Evolutionary conservation across 768 basidiomycete genomes (phyloP).

Genomic region (Myochromella boudieri): DNA sequence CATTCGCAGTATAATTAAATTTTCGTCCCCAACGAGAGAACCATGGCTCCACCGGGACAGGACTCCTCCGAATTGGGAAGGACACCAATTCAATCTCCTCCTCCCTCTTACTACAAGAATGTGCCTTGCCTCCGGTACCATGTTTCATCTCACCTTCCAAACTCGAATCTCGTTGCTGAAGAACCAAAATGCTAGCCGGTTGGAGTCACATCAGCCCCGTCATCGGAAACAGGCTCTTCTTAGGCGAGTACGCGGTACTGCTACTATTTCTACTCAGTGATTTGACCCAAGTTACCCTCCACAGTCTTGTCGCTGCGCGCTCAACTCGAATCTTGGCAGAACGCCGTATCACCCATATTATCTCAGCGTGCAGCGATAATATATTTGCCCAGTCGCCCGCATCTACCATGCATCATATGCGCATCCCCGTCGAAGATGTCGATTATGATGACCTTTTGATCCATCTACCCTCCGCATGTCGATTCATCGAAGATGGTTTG

Average conservation of each 20-base stretch:
- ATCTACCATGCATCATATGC: constrained; percentile 68
- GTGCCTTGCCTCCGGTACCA: constrained; percentile 3
- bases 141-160: constrained; percentile 15
- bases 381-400: constrained; percentile 70
- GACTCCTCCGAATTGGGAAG: constrained; percentile 17
- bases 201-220: constrained; percentile 71
- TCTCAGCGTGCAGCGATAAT: constrained; percentile 73
- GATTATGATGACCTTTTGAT: constrained; percentile 70
- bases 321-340: constrained; percentile 72
- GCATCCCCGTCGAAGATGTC: constrained; percentile 68
- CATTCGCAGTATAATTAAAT: no score
- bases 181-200: constrained; percentile 30
- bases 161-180: constrained; percentile 14
- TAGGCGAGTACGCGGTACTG: constrained; percentile 65
- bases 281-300: constrained; percentile 18
- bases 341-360: constrained; percentile 74
- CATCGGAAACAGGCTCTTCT: constrained; percentile 62
- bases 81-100: constrained; percentile 23
- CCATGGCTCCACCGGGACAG: constrained; percentile 21
- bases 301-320: constrained; percentile 66
- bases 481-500: constrained; percentile 64
- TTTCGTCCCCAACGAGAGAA: constrained; percentile 14
- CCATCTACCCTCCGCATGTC: constrained; percentile 60
- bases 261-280: constrained; percentile 15
- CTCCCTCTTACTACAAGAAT: constrained; percentile 22